Percentiles rank a stretch among this genome's conserved stretches.
Conservation (phyloP, 352 stramenopile species). For the Phytophthora macrochlamydospora region DNA sequence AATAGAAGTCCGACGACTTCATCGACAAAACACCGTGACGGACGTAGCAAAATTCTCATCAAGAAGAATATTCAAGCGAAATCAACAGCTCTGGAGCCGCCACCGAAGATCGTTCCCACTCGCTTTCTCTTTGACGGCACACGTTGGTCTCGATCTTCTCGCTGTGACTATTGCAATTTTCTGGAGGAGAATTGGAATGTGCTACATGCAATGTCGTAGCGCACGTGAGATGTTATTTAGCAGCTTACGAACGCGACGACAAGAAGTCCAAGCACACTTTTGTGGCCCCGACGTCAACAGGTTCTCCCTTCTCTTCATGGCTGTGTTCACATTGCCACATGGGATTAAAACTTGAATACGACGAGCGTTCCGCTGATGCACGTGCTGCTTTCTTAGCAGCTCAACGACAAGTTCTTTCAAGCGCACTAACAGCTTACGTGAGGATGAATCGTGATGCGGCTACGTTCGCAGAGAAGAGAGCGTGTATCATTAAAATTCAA, state of each 20-base stretch:
- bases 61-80: slow-evolving; percentile 16
- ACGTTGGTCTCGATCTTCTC: slow-evolving; percentile 37
- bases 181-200: slow-evolving; percentile 68
- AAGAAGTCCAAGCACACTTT: slow-evolving; percentile 61
- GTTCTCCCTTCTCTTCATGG: slow-evolving; percentile 53
- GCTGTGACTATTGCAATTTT: slow-evolving; percentile 71
- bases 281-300: slow-evolving; percentile 39
- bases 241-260: slow-evolving; percentile 34
- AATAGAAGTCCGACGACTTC: slow-evolving; percentile 5
- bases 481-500: slow-evolving; percentile 62
- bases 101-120: slow-evolving; percentile 34
- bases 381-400: slow-evolving; percentile 45
- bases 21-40: slow-evolving; percentile 12
- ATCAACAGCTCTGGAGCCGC: slow-evolving; percentile 11
- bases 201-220: slow-evolving; percentile 71
- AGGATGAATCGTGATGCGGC: slow-evolving; percentile 68
- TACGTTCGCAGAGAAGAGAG: slow-evolving; percentile 64
- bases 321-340: slow-evolving; percentile 57
- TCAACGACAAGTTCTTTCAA: slow-evolving; percentile 57
- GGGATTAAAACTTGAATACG: slow-evolving; percentile 61
- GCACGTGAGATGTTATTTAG: slow-evolving; percentile 60
- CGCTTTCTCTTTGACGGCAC: slow-evolving; percentile 60
- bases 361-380: slow-evolving; percentile 45
- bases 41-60: slow-evolving; percentile 11
- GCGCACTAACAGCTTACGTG: slow-evolving; percentile 63